Evolutionary conservation across 768 basidiomycete species (phyloP), one percentile per base, ranked within the genome.

Genomic region (Termitomyces sp.): DNA sequence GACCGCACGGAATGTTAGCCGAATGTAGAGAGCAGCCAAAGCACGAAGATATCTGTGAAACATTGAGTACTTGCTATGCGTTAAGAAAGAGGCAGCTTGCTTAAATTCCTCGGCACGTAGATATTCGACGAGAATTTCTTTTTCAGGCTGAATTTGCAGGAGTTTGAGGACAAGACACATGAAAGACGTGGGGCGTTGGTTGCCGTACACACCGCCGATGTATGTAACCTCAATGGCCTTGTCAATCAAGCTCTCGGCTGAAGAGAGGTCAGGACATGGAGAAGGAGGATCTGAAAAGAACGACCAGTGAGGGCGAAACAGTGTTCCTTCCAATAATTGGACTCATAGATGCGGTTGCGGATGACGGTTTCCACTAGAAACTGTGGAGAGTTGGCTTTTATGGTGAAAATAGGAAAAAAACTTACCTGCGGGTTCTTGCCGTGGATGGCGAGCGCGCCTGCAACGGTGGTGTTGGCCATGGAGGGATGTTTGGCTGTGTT

Each of bases 101-200:
- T 99, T 99, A 80, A 98, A 99, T 70, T 99, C 97, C 58, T 98
- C 97, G 7, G 94, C 97, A 54, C 86, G 83, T 23, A 99, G 76
- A 68, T 99, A 99, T 67, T 98, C 97, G 1, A 98, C 76, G 50
- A 98, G 68, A 52, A 99, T 98, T 73, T 98, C 97, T 70, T 95
- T 96, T 73, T 98, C 92, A 3, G 97, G 97, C 68, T 98, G 97
- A 49, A 99, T 86, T 72, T 98, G 96, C 43, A 99, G 79, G 50
- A 99, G 80, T 70, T 99, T 99, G 63, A 98, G 77, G 47, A 95
- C 82, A 41, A 99, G 78, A 66, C 90, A 95, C 48, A 98, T 74
- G 72, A 96, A 99, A 67, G 94, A 88, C 3, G 95, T 98, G 0
- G 97, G 97, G 45, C 87, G 83, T 63, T 97, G 92, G 70, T 98